Evolutionary conservation across 768 basidiomycete species (phyloP).

Genomic region (Cystobasidium ongulense): DNA sequence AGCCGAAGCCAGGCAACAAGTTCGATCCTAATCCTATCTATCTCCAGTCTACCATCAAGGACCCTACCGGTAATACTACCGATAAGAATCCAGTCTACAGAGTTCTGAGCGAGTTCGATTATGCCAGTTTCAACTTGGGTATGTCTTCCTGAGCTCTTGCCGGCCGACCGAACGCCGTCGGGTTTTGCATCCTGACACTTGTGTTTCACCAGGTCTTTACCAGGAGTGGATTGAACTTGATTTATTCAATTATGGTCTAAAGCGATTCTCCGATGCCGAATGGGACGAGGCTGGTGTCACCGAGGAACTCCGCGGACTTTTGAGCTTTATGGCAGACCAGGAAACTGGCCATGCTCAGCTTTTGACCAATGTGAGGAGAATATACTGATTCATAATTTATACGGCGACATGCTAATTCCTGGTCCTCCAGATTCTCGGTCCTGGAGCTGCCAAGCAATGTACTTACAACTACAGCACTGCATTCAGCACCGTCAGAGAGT

Average conservation of each 20-base stretch:
- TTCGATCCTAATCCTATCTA: neutral
- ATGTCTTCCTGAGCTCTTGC: neutral
- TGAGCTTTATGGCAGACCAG: conserved; percentile 58
- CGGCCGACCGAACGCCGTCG: neutral
- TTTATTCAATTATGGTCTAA: conserved; percentile 33
- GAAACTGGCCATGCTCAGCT: conserved; percentile 58
- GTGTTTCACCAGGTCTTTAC: conserved; percentile 16
- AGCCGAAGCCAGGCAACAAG: neutral
- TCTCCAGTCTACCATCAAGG: neutral
- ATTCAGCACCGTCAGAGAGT: conserved; percentile 55
- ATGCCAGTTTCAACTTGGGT: conserved; percentile 30
- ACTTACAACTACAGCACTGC: conserved; percentile 51
- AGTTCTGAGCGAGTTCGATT: conserved; percentile 29
- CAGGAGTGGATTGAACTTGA: conserved; percentile 34
- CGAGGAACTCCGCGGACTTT: conserved; percentile 53
- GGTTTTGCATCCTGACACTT: neutral
- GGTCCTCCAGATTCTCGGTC: conserved; percentile 28
- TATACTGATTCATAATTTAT: conserved; percentile 47
- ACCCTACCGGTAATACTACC: conserved; percentile 22
- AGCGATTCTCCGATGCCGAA: conserved; percentile 52
- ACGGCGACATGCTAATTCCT: conserved; percentile 40
- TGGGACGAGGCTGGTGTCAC: conserved; percentile 55
- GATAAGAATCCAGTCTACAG: conserved; percentile 6
- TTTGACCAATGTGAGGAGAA: conserved; percentile 47
- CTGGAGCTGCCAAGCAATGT: conserved; percentile 54